These are phyloP conservation scores for Acer yangbiense DNA, from an alignment of 345 rosid genomes.

Conservation along the genomic window DNA sequence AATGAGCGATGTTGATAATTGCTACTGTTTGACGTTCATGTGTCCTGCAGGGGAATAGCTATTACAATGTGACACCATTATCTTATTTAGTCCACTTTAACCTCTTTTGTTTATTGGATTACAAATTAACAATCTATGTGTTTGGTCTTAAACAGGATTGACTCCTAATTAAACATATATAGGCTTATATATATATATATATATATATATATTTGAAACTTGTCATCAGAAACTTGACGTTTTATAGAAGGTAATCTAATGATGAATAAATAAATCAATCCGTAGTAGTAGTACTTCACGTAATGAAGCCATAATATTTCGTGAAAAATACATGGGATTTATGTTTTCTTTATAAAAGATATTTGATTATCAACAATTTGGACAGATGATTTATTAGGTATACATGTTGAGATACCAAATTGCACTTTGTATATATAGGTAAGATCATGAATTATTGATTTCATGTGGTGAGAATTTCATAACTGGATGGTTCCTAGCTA, in stretches of 20 bases:
- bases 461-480: conserved; percentile 31
- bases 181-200: too few species aligned
- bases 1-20: conserved; percentile 23
- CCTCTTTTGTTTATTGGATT: neutral
- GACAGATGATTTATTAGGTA: neutral
- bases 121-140: neutral
- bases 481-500: conserved; percentile 33
- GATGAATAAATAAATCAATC: too few species aligned
- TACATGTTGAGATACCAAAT: neutral
- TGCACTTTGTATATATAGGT: neutral
- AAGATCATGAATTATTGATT: conserved; percentile 37
- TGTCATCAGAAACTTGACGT: too few species aligned
- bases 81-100: neutral
- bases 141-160: neutral
- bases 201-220: too few species aligned
- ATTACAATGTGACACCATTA: neutral
- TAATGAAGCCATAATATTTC: too few species aligned
- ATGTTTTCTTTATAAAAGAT: neutral
- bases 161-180: too few species aligned
- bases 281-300: too few species aligned
- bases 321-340: too few species aligned
- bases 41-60: conserved; percentile 8
- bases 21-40: conserved; percentile 14
- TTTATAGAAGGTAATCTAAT: too few species aligned
- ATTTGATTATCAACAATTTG: neutral